Evolutionary conservation across 179 eudicot species (phyloP), one percentile per base, ranked within the genome.

Genomic region (Vitellaria paradoxa): DNA sequence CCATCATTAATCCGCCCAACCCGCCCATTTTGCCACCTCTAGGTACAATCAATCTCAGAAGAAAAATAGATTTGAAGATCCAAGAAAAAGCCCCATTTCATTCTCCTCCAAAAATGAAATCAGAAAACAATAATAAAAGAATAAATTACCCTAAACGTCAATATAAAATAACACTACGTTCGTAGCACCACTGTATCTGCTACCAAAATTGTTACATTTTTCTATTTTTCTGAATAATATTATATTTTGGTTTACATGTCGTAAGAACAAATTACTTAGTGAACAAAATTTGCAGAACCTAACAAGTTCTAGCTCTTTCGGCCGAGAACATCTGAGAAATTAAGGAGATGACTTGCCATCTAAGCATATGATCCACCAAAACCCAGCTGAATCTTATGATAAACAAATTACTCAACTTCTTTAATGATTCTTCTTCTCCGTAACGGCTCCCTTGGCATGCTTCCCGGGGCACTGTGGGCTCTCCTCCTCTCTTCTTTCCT

Each of bases 381-480:
- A 55, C 65, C 5, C 13, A 21, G 66, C 70, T 60, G 12, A 37
- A 13, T 13, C 8, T 9, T 20, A 9, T 9, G 13, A 0, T 30
- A 65, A 6, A 74, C 4, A 63, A 37, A 7, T 88, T 86, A 94
- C 77, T 92, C 92, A 57, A 92, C 65, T 84, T 95, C 95, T 76
- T 81, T 63, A 79, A 93, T 74, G 75, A 95, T 90, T 82, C 87
- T 87, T 59, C 77, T 88, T 77, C 79, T 88, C 5, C 99, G 92
- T 7, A 95, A 68, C 0, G 92, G 78, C 84, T 88, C 70, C 77
- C 73, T 89, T 0, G 84, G 89, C n/a, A 87, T 89, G 78, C 90
- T 87, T 70, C 89, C 89, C 3, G 95, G 92, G 64, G 91, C 93
- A 74, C 99, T 91, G 78, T 95, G 99, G 49, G 93, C 97, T 78